Base-by-base conservation (phyloP, 768 basidiomycete species). In the Erythrobasidium yunnanense region DNA sequence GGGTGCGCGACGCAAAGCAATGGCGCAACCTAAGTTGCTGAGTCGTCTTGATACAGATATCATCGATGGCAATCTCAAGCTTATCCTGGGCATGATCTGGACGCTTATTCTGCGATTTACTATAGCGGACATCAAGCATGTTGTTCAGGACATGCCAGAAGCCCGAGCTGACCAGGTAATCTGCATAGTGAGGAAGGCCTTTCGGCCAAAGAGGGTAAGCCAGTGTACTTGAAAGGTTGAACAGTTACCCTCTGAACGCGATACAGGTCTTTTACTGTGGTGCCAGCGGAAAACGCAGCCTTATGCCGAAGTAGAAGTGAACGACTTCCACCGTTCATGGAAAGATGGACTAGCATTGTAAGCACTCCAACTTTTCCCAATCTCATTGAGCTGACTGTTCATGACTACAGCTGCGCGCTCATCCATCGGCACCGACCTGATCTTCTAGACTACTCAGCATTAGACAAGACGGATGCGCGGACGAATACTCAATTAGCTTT, bases 341-440 rank as follows among this genome's bases (percentile, higher is more conserved):
- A 85, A 85, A 34, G 90, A 96, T 76, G 95, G 95, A 46, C 83
- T 97, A 66, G 93, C 93, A 38, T 79, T 99, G 92, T 91, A 76
- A 74, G 86, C 83, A 5, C 38, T 25, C 18, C 18, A 25, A 33
- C 47, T 22, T 29, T 57, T 22, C 22, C 1, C n/a, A 49, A 56
- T 71, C 69, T 69, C 57, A 55, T 32, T 15, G 6, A 18, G 58
- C n/a, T 20, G 15, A 8, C 54, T 20, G 33, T 42, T 30, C 23
- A 27, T 38, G 47, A 35, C 42, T n/a, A 54, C 70, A 97, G 93
- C 73, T 97, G 95, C 77, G 95, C 95, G 1, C 80, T 99, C 38
- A 96, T 99, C 69, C 95, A 99, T 74, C 88, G 87, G 46, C 95
- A 99, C 80, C 86, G 95, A 29, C 95, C 95, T 0, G 95, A 99